Percentiles rank a stretch among this genome's conserved stretches.
Conservation (phyloP, 23 red algal genomes). For the Gracilaria domingensis region DNA sequence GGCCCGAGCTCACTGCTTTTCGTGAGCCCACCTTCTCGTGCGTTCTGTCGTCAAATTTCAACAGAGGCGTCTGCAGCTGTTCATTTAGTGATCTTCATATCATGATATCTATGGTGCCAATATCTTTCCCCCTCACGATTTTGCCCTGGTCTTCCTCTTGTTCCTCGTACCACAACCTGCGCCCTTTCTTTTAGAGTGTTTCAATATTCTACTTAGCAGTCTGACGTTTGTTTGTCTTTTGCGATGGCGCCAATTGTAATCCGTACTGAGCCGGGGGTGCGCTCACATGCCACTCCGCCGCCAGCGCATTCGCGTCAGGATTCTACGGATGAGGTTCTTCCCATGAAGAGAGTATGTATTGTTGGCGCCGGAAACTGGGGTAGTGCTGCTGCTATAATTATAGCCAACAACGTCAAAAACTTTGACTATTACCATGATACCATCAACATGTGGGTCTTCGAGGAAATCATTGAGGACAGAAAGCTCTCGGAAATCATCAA, state of each 20-base stretch:
- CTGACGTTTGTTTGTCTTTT: neutral
- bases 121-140: neutral
- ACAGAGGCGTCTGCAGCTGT: neutral
- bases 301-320: constrained; percentile 37
- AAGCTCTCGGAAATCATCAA: constrained; percentile 97
- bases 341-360: constrained; percentile 69
- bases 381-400: constrained; percentile 75
- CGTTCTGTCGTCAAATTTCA: neutral
- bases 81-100: neutral
- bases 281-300: constrained; percentile 13
- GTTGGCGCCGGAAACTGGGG: constrained; percentile 95
- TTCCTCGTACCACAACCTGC: neutral
- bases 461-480: constrained; percentile 79
- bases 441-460: constrained; percentile 87
- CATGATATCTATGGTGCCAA: neutral
- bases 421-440: constrained; percentile 67
- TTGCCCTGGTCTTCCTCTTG: neutral
- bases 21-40: neutral
- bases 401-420: constrained; percentile 73
- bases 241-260: constrained; percentile 25
- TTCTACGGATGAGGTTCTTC: neutral
- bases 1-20: neutral
- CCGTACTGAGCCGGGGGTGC: constrained; percentile 16
- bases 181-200: neutral
- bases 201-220: no score